Evolutionary conservation across 2,329 filamentous ascomycete species (phyloP), one percentile per base, ranked within the genome.

Genomic region (Diaporthe citriasiana): DNA sequence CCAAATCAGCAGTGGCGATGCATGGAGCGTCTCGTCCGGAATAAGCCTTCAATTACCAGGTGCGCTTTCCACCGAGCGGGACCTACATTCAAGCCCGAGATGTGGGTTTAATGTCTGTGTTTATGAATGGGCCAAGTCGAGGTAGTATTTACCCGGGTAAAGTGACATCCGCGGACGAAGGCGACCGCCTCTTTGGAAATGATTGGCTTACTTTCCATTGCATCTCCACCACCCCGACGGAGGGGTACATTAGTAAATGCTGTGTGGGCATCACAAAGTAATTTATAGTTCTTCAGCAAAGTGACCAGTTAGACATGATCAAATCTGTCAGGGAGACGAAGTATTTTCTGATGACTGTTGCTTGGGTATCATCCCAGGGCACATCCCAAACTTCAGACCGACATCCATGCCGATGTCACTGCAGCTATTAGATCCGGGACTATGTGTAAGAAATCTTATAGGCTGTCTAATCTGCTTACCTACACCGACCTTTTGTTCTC

Each of bases 61-160:
- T 19, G 1, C 30, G 3, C 27, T 27, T 3, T 38, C 12, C 22
- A 17, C 59, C 40, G 15, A 15, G 10, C 59, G 45, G 30, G 8
- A 33, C n/a, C 45, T 66, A 66, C 12, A 38, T 66, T 38, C 63
- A 38, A 19, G 45, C 33, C 30, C 30, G 63, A 66, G 22, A 33
- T 22, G 6, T 38, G 12, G 6, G 1, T 66, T 66, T 35, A 51
- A 66, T 17, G 40, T 42, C 8, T 63, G 17, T 2, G 1, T 50
- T 35, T 17, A 27, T 66, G 22, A 38, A 8, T 9, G 10, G 35
- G 10, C 30, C 13, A 38, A 38, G 63, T 19, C 22, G 30, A 33
- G 38, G n/a, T 51, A 22, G 19, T 30, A 51, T 66, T 66, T 51
- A 51, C 13, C 63, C 59, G 45, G 63, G 63, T 38, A 13, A 25